These are phyloP conservation scores for Circinella umbellata DNA, from an alignment of 371 early-diverging fungal genomes.

Conservation along the genomic window DNA sequence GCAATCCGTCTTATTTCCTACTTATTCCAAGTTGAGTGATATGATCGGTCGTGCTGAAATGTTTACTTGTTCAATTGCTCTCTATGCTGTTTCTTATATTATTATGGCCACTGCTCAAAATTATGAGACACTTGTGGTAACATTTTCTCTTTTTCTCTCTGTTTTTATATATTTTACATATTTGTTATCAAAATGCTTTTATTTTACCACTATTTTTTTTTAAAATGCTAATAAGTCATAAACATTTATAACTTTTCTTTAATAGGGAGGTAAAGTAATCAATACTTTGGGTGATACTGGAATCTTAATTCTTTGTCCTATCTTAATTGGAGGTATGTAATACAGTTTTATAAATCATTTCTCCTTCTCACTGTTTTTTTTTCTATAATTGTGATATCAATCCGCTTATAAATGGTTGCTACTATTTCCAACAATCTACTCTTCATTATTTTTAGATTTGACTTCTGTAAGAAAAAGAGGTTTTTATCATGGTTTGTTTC, in stretches of 20 bases:
- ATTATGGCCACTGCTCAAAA: slow-evolving; percentile 25
- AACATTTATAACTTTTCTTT: not conserved
- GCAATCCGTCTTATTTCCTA: slow-evolving; percentile 25
- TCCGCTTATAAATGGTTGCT: too few species aligned
- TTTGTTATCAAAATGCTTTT: not conserved
- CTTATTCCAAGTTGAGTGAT: slow-evolving; percentile 34
- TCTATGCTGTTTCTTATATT: slow-evolving; percentile 21
- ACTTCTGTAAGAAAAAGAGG: slow-evolving; percentile 38
- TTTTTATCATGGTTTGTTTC: slow-evolving; percentile 38
- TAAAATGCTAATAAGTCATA: too few species aligned
- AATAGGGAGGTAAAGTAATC: slow-evolving; percentile 39
- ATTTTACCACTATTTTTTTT: not conserved
- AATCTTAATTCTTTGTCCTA: slow-evolving; percentile 34
- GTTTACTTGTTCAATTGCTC: slow-evolving; percentile 18
- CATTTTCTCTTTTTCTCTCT: not conserved
- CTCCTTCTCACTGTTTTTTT: not conserved
- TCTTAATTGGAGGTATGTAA: slow-evolving; percentile 41
- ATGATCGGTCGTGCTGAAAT: slow-evolving; percentile 28
- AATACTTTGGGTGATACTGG: slow-evolving; percentile 43
- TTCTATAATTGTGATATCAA: not conserved
- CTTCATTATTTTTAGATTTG: slow-evolving; percentile 26
- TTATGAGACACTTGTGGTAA: slow-evolving; percentile 18
- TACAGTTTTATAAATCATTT: too few species aligned
- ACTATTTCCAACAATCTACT: not conserved
- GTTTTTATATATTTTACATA: not conserved